A percentile compares a stretch with the other conserved stretches of the same genome.
These are phyloP conservation scores for Citrus unshiu DNA, from an alignment of 345 rosid species.

Conservation along the genomic window DNA sequence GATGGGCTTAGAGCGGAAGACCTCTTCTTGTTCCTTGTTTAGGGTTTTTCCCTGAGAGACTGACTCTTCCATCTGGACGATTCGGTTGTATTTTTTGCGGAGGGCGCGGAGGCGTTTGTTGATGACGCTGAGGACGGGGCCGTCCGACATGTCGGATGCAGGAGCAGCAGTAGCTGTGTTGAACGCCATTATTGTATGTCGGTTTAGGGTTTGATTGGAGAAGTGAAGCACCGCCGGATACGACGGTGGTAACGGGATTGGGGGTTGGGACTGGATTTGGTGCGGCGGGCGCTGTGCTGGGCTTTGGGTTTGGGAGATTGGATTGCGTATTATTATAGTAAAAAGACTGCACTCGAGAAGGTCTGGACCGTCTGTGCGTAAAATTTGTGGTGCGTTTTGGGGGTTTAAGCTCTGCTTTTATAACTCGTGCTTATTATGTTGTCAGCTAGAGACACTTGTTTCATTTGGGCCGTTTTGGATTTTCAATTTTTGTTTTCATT, in stretches of 20 bases:
- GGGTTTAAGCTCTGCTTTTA: too few relatives aligned
- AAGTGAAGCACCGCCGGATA: constrained; percentile 14
- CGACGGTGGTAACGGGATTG: constrained; percentile 7
- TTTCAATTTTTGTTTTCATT: too few relatives aligned
- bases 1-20: constrained; percentile 75
- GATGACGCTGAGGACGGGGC: constrained; percentile 77
- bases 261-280: background rate
- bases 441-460: too few relatives aligned
- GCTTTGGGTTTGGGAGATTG: background rate
- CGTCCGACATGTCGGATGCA: constrained; percentile 45
- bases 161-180: constrained; percentile 22
- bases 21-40: constrained; percentile 84
- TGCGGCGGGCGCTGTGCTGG: constrained; percentile 4
- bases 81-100: constrained; percentile 81
- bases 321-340: too few relatives aligned
- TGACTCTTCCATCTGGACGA: constrained; percentile 78
- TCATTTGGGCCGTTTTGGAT: too few relatives aligned
- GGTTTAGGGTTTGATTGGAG: background rate
- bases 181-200: constrained; percentile 18
- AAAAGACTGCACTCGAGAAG: too few relatives aligned
- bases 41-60: constrained; percentile 71
- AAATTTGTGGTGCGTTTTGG: too few relatives aligned
- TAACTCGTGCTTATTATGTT: too few relatives aligned
- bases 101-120: constrained; percentile 93
- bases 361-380: too few relatives aligned